Evolutionary conservation across 1,139 yeast genomes (phyloP).

Genomic region (Geotrichum reessii): DNA sequence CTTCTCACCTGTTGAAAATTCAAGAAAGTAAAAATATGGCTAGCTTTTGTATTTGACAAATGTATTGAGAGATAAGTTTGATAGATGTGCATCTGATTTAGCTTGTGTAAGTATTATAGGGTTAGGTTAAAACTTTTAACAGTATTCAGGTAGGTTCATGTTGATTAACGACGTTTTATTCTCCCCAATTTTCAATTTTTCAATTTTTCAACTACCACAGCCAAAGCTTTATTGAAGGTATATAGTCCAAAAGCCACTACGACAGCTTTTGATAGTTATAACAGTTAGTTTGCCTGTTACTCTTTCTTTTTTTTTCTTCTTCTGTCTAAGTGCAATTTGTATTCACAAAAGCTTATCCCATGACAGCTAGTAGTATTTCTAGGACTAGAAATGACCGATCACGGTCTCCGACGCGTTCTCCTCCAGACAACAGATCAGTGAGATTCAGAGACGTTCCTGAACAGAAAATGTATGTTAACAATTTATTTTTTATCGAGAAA

Average conservation of each 20-base stretch:
- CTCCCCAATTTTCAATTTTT: too few species aligned
- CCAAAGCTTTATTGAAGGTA: not conserved
- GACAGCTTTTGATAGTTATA: not conserved
- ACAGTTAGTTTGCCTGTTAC: not conserved
- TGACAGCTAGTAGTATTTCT: slow-evolving; percentile 2
- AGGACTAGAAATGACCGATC: slow-evolving; percentile 7
- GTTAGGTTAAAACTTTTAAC: too few species aligned
- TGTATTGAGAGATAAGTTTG: too few species aligned
- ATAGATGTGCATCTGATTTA: too few species aligned
- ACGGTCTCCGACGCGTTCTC: slow-evolving; percentile 2
- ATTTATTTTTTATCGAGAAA: too few species aligned
- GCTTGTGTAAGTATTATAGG: too few species aligned
- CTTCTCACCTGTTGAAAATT: too few species aligned
- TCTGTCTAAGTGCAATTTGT: not conserved
- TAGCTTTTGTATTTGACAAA: too few species aligned
- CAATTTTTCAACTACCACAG: not conserved
- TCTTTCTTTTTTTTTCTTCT: not conserved
- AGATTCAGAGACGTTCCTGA: not conserved
- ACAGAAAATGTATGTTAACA: not conserved
- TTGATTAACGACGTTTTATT: too few species aligned
- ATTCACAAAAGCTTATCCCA: not conserved
- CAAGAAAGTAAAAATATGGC: too few species aligned
- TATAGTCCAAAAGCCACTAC: not conserved
- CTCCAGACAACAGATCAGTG: not conserved
- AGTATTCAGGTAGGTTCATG: too few species aligned